These are phyloP conservation scores for Aspergillus diversus DNA, from an alignment of 495 filamentous ascomycete genomes.

Conservation along the genomic window DNA sequence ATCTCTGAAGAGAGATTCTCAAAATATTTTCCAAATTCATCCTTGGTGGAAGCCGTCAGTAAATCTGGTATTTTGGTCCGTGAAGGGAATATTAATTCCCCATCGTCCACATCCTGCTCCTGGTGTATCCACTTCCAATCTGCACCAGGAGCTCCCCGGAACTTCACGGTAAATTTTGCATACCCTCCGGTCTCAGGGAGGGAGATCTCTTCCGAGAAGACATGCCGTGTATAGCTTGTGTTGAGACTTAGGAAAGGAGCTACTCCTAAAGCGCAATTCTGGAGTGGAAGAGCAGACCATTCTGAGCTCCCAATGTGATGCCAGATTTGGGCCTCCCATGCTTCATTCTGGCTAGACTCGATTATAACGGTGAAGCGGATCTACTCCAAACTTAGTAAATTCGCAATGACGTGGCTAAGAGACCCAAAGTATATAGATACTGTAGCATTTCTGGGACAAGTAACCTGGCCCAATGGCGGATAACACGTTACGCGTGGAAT, in stretches of 20 bases:
- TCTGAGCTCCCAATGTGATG: slow-evolving; percentile 57
- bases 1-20: slow-evolving; percentile 60
- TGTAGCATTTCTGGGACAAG: slow-evolving; percentile 44
- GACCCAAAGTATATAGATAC: slow-evolving; percentile 23
- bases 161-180: slow-evolving; percentile 76
- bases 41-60: slow-evolving; percentile 21
- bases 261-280: slow-evolving; percentile 28
- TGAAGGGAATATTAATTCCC: slow-evolving; percentile 57
- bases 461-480: slow-evolving; percentile 73
- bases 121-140: slow-evolving; percentile 81
- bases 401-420: background rate
- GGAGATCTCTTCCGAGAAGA: slow-evolving; percentile 37
- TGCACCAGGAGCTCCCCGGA: slow-evolving; percentile 53
- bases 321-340: slow-evolving; percentile 80
- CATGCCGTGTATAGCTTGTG: slow-evolving; percentile 38
- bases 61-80: slow-evolving; percentile 18
- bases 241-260: slow-evolving; percentile 39
- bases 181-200: slow-evolving; percentile 39
- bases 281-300: slow-evolving; percentile 42
- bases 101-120: slow-evolving; percentile 61
- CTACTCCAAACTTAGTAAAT: slow-evolving; percentile 25
- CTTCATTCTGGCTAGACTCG: slow-evolving; percentile 61
- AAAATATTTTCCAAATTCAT: slow-evolving; percentile 64
- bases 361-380: slow-evolving; percentile 72
- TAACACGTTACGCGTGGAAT: slow-evolving; percentile 51